A percentile compares a stretch with the other conserved stretches of the same genome.
phyloP scores from a whole-genome alignment of 805 yeast species.

The Spencermartinsiella europaea region DNA sequence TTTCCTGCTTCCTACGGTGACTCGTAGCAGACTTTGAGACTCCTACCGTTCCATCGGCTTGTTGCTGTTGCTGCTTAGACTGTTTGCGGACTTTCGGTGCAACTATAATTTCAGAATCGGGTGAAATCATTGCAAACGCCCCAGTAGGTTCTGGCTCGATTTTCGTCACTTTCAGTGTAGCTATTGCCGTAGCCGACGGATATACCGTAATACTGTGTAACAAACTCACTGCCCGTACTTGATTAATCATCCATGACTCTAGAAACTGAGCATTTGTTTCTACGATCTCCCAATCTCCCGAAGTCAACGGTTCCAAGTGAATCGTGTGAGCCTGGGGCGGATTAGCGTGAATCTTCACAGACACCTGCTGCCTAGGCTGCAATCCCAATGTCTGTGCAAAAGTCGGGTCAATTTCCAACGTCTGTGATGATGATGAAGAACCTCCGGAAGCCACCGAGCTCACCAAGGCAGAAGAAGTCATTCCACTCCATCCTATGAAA shows the following conservation, averaged over 20 bases:
- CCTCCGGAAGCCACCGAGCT: too few species aligned
- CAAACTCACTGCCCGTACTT: slow-evolving; percentile 67
- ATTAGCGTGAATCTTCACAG: slow-evolving; percentile 44
- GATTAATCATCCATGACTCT: slow-evolving; percentile 70
- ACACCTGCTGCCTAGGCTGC: slow-evolving; percentile 38
- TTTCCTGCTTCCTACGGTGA: slow-evolving; percentile 10
- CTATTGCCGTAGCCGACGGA: slow-evolving; percentile 56
- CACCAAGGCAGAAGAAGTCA: slow-evolving; percentile 31
- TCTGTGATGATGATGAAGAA: slow-evolving; percentile 3
- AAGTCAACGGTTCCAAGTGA: slow-evolving; percentile 68
- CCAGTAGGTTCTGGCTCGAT: slow-evolving; percentile 38
- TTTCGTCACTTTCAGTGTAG: slow-evolving; percentile 50
- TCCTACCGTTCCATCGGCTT: not conserved
- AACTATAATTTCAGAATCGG: slow-evolving; percentile 65
- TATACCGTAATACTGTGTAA: slow-evolving; percentile 61
- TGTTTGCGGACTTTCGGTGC: slow-evolving; percentile 51
- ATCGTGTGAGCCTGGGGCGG: slow-evolving; percentile 54
- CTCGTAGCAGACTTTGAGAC: not conserved
- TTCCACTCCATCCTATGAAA: slow-evolving; percentile 68
- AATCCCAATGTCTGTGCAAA: slow-evolving; percentile 53
- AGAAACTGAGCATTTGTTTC: slow-evolving; percentile 74
- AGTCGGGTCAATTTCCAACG: slow-evolving; percentile 60
- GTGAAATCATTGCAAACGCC: slow-evolving; percentile 48
- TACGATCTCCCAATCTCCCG: slow-evolving; percentile 86
- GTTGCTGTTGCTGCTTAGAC: not conserved